phyloP scores from a whole-genome alignment of 257 asterid genomes.

The Ajuga chamaepitys region DNA sequence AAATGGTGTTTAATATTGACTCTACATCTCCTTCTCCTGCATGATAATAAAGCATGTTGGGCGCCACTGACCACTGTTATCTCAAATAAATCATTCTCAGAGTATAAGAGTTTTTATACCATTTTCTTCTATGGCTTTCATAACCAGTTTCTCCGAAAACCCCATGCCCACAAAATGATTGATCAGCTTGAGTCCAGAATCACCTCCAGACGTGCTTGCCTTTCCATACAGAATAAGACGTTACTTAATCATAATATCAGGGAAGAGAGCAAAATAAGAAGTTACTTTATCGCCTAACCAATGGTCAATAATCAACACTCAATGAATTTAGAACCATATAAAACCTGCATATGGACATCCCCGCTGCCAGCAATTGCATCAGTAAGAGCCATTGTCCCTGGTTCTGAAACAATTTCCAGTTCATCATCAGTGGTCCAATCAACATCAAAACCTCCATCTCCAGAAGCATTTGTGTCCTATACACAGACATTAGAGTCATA shows the following conservation, averaged over 20 bases:
- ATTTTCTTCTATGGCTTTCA: constrained; percentile 47
- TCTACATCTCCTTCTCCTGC: constrained; percentile 52
- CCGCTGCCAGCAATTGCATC: constrained; percentile 2
- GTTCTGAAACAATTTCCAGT: constrained; percentile 18
- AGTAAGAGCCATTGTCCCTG: constrained; percentile 16
- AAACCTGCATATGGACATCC: constrained; percentile 25
- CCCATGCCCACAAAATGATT: constrained; percentile 52
- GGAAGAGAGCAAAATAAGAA: too few relatives aligned
- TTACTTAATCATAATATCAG: constrained; percentile 1
- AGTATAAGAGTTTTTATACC: constrained; percentile 23
- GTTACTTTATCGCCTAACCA: too few relatives aligned
- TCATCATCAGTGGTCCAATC: constrained; percentile 59
- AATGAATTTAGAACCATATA: background rate
- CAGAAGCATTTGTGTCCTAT: constrained; percentile 25
- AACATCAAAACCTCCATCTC: constrained; percentile 15
- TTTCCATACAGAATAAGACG: constrained; percentile 16
- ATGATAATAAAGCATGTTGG: constrained; percentile 9
- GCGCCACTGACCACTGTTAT: background rate
- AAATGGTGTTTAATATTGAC: constrained; percentile 45
- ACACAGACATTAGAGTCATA: background rate
- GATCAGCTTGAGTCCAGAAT: constrained; percentile 22
- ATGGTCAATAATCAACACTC: background rate
- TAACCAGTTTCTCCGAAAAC: constrained; percentile 40
- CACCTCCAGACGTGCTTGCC: constrained; percentile 44
- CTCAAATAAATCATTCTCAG: background rate